Evolutionary conservation across 352 stramenopile genomes (phyloP).

Genomic region (Pythium pyrilobum): DNA sequence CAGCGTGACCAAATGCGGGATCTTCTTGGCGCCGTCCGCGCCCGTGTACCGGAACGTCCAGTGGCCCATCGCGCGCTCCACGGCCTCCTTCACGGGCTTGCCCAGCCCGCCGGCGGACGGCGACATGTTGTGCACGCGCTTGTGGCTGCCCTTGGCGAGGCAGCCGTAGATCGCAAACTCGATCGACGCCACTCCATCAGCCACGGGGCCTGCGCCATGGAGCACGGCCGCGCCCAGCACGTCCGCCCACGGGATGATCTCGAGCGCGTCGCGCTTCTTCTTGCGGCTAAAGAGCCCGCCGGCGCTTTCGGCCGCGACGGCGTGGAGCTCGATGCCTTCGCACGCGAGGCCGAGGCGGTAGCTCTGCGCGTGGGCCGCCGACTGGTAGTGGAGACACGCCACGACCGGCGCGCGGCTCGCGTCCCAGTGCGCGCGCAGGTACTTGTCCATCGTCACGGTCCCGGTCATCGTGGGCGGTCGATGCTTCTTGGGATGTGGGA

Average conservation of each 20-base stretch:
- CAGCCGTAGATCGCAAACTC: slow-evolving; percentile 22
- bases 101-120: background rate
- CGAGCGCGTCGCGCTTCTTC: slow-evolving; percentile 20
- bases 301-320: background rate
- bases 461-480: no score
- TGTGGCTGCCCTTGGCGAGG: slow-evolving; percentile 13
- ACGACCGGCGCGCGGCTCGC: slow-evolving; percentile 14
- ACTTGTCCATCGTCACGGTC: slow-evolving; percentile 13
- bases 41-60: slow-evolving; percentile 43
- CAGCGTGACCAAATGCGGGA: slow-evolving; percentile 27
- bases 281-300: slow-evolving; percentile 14
- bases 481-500: no score
- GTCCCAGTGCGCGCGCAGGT: slow-evolving; percentile 16
- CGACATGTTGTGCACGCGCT: slow-evolving; percentile 13
- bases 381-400: slow-evolving; percentile 12
- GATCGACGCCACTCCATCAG: background rate
- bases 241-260: slow-evolving; percentile 38
- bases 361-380: background rate
- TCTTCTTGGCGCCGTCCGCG: slow-evolving; percentile 22
- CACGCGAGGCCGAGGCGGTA: slow-evolving; percentile 26
- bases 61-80: slow-evolving; percentile 27
- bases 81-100: slow-evolving; percentile 12
- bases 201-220: background rate
- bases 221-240: slow-evolving; percentile 36
- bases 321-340: slow-evolving; percentile 34